Percentiles rank a stretch among this genome's conserved stretches.
phyloP scores from a whole-genome alignment of 306 rosid genomes.

The Casuarina glauca region DNA sequence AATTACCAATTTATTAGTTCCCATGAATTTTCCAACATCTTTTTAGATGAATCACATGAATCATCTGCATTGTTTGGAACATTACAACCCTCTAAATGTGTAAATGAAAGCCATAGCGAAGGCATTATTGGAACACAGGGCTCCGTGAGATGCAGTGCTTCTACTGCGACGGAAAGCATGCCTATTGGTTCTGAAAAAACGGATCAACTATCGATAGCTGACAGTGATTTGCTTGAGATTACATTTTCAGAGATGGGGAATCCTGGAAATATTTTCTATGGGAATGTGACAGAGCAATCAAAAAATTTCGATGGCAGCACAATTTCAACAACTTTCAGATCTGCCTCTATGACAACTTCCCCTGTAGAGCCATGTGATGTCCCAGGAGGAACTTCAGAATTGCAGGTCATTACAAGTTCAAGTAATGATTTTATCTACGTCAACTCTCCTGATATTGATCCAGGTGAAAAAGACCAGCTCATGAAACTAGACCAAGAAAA shows the following conservation, averaged over 20 bases:
- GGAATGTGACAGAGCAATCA: slow-evolving; percentile 39
- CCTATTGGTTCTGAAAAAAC: slow-evolving; percentile 40
- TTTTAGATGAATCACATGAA: slow-evolving; percentile 53
- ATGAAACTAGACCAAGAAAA: slow-evolving; percentile 40
- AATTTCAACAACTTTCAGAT: slow-evolving; percentile 40
- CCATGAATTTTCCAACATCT: slow-evolving; percentile 45
- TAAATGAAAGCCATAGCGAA: slow-evolving; percentile 40
- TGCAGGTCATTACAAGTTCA: slow-evolving; percentile 47
- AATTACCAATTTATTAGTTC: slow-evolving; percentile 50
- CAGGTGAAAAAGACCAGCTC: slow-evolving; percentile 35
- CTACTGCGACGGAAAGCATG: slow-evolving; percentile 40
- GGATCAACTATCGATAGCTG: slow-evolving; percentile 63
- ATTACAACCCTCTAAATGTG: slow-evolving; percentile 38
- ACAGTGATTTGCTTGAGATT: slow-evolving; percentile 79
- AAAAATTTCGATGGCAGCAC: slow-evolving; percentile 44
- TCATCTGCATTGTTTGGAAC: slow-evolving; percentile 49
- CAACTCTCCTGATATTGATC: slow-evolving; percentile 39
- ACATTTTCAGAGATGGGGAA: slow-evolving; percentile 62
- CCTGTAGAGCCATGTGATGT: slow-evolving; percentile 30
- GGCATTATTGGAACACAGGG: slow-evolving; percentile 42
- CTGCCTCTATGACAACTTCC: slow-evolving; percentile 33
- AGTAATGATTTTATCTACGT: slow-evolving; percentile 47
- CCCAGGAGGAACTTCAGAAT: slow-evolving; percentile 45
- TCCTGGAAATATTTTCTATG: slow-evolving; percentile 46
- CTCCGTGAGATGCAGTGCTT: slow-evolving; percentile 43